phyloP scores from a whole-genome alignment of 2,329 filamentous ascomycete species.

The Corynespora cassiicola region DNA sequence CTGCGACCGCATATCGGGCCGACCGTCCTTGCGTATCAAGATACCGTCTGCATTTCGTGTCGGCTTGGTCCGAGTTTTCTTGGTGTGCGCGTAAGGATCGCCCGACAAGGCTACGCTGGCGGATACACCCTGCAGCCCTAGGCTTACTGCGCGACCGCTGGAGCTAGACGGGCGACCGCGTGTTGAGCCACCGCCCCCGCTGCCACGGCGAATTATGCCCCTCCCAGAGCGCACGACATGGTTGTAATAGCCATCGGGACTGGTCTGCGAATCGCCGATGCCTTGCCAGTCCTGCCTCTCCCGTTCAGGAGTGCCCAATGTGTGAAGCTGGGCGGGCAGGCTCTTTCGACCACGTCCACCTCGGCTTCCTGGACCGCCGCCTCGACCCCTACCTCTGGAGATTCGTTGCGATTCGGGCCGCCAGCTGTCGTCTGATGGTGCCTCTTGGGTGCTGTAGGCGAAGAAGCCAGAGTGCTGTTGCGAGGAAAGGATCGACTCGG shows the following conservation, averaged over 20 bases:
- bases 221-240: slow-evolving; percentile 29
- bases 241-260: slow-evolving; percentile 46
- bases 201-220: slow-evolving; percentile 41
- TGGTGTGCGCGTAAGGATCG: slow-evolving; percentile 49
- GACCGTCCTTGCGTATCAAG: slow-evolving; percentile 58
- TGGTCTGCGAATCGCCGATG: slow-evolving; percentile 39
- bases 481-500: slow-evolving; percentile 27
- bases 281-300: slow-evolving; percentile 46
- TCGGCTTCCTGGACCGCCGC: slow-evolving; percentile 47
- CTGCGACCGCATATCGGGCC: slow-evolving; percentile 60
- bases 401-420: slow-evolving; percentile 38
- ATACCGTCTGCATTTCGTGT: slow-evolving; percentile 58
- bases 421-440: slow-evolving; percentile 38
- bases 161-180: slow-evolving; percentile 32
- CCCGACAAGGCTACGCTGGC: slow-evolving; percentile 25
- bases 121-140: slow-evolving; percentile 36
- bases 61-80: slow-evolving; percentile 59
- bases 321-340: slow-evolving; percentile 32
- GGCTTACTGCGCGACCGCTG: slow-evolving; percentile 28
- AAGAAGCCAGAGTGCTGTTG: slow-evolving; percentile 30
- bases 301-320: slow-evolving; percentile 48
- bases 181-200: slow-evolving; percentile 26
- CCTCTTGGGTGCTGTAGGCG: slow-evolving; percentile 36
- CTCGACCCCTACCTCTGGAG: slow-evolving; percentile 46
- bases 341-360: slow-evolving; percentile 48